A percentile compares a stretch with the other conserved stretches of the same genome.
These are phyloP conservation scores for Salix viminalis DNA, from an alignment of 345 rosid genomes.

Conservation along the genomic window DNA sequence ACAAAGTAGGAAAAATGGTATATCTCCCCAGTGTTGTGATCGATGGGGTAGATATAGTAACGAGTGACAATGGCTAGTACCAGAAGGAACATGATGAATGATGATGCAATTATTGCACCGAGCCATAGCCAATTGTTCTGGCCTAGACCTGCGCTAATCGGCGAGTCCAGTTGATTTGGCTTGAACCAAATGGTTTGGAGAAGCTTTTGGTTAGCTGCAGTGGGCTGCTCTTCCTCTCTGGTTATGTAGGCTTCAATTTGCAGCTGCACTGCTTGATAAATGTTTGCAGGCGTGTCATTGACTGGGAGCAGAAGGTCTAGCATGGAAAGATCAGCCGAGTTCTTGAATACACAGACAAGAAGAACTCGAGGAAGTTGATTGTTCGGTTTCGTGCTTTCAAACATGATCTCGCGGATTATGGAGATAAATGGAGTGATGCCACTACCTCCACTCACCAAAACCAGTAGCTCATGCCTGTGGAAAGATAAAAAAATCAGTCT, in stretches of 20 bases:
- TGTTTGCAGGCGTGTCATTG: background rate
- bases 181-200: slow-evolving; percentile 19
- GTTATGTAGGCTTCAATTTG: slow-evolving; percentile 26
- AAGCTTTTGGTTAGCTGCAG: background rate
- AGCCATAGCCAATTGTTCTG: slow-evolving; percentile 26
- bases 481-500: background rate
- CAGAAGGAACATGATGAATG: slow-evolving; percentile 18
- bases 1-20: slow-evolving; percentile 19
- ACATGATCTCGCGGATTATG: slow-evolving; percentile 24
- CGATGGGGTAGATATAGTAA: slow-evolving; percentile 20
- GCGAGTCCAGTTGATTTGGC: slow-evolving; percentile 16
- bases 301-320: slow-evolving; percentile 22
- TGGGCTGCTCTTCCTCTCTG: slow-evolving; percentile 8
- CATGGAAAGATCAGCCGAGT: slow-evolving; percentile 17
- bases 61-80: slow-evolving; percentile 9
- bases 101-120: slow-evolving; percentile 13
- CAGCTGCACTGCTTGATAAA: slow-evolving; percentile 3
- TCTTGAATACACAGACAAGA: slow-evolving; percentile 20
- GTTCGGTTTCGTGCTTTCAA: slow-evolving; percentile 8
- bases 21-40: background rate
- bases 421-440: slow-evolving; percentile 26
- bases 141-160: slow-evolving; percentile 9
- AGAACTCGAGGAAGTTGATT: slow-evolving; percentile 8
- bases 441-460: slow-evolving; percentile 27
- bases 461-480: slow-evolving; percentile 20